Evolutionary conservation across 1,139 yeast species (phyloP).

Genomic region (Kurtzmaniella quercitrusa): DNA sequence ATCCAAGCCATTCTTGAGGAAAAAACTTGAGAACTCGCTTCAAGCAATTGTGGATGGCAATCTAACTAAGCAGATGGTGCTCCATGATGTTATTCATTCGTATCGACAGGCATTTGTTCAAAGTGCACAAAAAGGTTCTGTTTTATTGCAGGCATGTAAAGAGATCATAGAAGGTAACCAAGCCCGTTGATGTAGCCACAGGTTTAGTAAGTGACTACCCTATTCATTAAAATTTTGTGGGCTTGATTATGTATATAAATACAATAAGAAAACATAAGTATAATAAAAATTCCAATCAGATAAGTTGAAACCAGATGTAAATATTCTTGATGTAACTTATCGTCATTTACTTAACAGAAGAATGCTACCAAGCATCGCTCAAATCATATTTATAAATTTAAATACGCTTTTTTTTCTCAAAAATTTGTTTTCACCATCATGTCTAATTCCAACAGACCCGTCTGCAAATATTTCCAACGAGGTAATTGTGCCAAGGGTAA

Average conservation of each 20-base stretch:
- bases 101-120: slow-evolving; percentile 60
- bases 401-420: not conserved
- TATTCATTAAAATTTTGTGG: too few relatives aligned
- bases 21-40: slow-evolving; percentile 67
- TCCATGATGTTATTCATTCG: slow-evolving; percentile 51
- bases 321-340: too few relatives aligned
- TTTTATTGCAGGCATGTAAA: slow-evolving; percentile 23
- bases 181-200: not conserved
- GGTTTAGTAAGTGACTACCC: too few relatives aligned
- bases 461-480: slow-evolving; percentile 5
- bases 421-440: not conserved
- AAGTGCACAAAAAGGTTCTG: slow-evolving; percentile 30
- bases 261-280: too few relatives aligned
- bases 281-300: too few relatives aligned
- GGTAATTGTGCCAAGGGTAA: slow-evolving; percentile 23
- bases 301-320: too few relatives aligned
- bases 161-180: slow-evolving; percentile 12
- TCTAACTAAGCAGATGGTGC: slow-evolving; percentile 50
- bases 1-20: slow-evolving; percentile 85
- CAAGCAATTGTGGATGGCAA: slow-evolving; percentile 66
- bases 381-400: too few relatives aligned
- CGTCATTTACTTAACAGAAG: too few relatives aligned
- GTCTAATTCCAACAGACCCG: not conserved
- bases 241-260: too few relatives aligned
- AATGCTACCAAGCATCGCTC: too few relatives aligned